Conservation (phyloP, 352 stramenopile species). For the Phytophthora cactorum region DNA sequence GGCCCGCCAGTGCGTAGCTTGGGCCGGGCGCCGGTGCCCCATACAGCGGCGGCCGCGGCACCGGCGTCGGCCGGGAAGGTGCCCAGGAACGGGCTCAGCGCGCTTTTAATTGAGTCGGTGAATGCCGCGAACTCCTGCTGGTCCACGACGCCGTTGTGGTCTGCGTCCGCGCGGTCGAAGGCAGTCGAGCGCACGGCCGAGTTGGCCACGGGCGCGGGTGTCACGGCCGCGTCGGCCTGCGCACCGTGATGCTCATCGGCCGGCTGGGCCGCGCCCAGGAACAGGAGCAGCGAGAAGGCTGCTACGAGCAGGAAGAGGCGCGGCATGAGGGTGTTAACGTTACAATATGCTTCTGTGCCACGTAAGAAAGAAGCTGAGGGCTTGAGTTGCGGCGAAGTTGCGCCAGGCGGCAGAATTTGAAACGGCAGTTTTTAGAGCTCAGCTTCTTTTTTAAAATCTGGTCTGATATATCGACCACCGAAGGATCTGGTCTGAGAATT, state of each 20-base stretch:
- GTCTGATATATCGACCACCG: no score
- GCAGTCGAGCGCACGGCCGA: conserved; percentile 21
- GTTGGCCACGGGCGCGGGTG: conserved; percentile 17
- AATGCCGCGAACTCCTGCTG: conserved; percentile 68
- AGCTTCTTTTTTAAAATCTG: no score
- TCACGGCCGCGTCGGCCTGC: conserved; percentile 23
- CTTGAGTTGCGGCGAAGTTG: neutral
- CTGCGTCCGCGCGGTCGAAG: conserved; percentile 70
- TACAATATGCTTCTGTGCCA: neutral
- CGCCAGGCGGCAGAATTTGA: no score
- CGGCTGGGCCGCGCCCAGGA: conserved; percentile 27
- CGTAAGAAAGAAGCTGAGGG: neutral
- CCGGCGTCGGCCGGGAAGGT: conserved; percentile 14
- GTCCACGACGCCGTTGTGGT: conserved; percentile 79
- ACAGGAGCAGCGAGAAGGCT: conserved; percentile 29
- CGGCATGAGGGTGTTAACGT: conserved; percentile 7
- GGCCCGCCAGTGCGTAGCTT: conserved; percentile 48
- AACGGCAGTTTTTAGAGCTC: no score
- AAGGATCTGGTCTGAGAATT: no score
- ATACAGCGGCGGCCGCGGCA: conserved; percentile 20
- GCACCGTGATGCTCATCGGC: conserved; percentile 13
- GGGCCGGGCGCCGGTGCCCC: conserved; percentile 11
- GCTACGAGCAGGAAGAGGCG: conserved; percentile 31
- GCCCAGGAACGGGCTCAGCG: conserved; percentile 59
- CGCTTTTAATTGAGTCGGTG: conserved; percentile 58